Conservation (phyloP, 495 filamentous ascomycete species). For the Astrothelium subdiscretum region DNA sequence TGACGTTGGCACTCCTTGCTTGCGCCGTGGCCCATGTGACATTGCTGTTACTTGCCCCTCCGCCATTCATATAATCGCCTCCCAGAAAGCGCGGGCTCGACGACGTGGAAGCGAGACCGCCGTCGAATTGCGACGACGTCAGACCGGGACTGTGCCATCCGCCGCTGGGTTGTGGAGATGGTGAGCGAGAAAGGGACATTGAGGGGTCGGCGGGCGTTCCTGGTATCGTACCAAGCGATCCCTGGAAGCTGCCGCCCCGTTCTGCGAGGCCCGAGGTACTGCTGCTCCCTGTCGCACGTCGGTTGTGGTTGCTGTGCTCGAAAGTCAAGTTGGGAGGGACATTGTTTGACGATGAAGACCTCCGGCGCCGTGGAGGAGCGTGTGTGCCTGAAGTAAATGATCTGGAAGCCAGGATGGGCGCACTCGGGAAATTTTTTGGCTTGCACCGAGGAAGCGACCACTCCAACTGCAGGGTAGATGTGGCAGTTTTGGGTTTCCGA, state of each 20-base stretch:
- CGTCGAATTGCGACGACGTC: conserved; percentile 39
- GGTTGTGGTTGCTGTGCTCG: background rate
- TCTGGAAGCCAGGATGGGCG: conserved; percentile 1
- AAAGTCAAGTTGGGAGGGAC: background rate
- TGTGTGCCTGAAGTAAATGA: background rate
- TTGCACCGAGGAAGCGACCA: background rate
- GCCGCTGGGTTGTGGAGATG: conserved; percentile 65
- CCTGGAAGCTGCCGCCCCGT: background rate
- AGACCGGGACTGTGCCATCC: conserved; percentile 80
- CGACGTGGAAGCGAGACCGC: conserved; percentile 59
- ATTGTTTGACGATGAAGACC: background rate
- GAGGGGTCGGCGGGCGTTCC: conserved; percentile 18
- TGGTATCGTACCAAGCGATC: conserved; percentile 10
- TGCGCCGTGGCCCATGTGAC: conserved; percentile 74
- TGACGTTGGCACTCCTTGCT: conserved; percentile 63
- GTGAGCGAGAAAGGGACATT: conserved; percentile 77
- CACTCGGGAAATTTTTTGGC: background rate
- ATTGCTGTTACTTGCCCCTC: conserved; percentile 22
- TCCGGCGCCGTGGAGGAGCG: background rate
- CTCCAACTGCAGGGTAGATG: background rate
- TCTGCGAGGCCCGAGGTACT: background rate
- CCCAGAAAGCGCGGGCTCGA: conserved; percentile 28
- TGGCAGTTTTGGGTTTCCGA: background rate
- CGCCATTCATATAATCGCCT: conserved; percentile 34
- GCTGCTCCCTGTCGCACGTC: background rate